A percentile compares a stretch with the other conserved stretches of the same genome.
phyloP scores from a whole-genome alignment of 2,329 filamentous ascomycete genomes.

The Geosmithia morbida region DNA sequence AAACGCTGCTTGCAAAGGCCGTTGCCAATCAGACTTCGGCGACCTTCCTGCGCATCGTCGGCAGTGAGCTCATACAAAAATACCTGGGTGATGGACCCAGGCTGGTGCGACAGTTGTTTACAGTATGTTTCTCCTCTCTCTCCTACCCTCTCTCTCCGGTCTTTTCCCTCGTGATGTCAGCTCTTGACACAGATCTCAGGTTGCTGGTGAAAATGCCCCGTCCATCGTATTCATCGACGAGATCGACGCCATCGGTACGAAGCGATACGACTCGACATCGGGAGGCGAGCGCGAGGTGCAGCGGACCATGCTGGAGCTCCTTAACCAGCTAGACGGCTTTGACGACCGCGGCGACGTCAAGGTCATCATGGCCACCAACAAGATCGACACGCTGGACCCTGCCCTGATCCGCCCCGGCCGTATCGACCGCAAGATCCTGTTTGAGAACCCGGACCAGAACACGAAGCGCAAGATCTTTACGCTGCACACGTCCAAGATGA shows the following conservation, averaged over 20 bases:
- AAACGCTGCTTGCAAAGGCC: constrained; percentile 89
- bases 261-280: constrained; percentile 94
- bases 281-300: constrained; percentile 96
- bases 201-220: constrained; percentile 88
- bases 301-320: constrained; percentile 93
- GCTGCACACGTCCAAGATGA: constrained; percentile 98
- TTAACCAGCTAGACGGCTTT: constrained; percentile 97
- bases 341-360: constrained; percentile 98
- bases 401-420: constrained; percentile 91
- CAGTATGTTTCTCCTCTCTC: constrained; percentile 30
- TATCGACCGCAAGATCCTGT: constrained; percentile 94
- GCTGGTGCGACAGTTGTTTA: constrained; percentile 90
- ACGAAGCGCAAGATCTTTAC: constrained; percentile 97
- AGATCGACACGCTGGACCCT: constrained; percentile 95
- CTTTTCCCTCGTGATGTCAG: neutral
- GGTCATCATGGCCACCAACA: constrained; percentile 99
- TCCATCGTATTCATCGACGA: constrained; percentile 99
- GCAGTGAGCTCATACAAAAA: constrained; percentile 95
- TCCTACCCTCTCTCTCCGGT: neutral
- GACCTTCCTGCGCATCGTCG: constrained; percentile 93
- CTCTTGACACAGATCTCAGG: constrained; percentile 26
- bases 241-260: constrained; percentile 97
- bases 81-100: constrained; percentile 93
- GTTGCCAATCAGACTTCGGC: constrained; percentile 98
- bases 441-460: constrained; percentile 60